phyloP scores from a whole-genome alignment of 73 alveolate genomes.

The Paramecium primaurelia region DNA sequence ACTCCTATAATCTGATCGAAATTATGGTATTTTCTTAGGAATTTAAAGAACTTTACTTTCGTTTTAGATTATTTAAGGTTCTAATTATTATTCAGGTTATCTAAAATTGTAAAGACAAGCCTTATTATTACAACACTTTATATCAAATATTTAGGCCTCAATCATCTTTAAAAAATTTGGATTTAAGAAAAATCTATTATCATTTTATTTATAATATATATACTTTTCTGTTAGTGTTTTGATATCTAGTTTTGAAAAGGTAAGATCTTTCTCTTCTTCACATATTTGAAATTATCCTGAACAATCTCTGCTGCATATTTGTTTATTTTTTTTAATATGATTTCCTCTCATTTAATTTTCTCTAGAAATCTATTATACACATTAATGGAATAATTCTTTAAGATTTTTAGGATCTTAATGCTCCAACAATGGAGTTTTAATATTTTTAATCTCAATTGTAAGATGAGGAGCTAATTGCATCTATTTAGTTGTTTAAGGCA shows the following conservation, averaged over 20 bases:
- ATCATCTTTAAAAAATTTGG: background rate
- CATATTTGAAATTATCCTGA: background rate
- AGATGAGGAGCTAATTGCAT: background rate
- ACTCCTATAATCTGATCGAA: background rate
- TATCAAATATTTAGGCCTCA: constrained; percentile 6
- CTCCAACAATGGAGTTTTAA: constrained; percentile 2
- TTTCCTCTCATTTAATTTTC: background rate
- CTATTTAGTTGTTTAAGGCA: background rate
- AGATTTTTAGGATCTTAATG: background rate
- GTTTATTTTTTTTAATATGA: background rate
- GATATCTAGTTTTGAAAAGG: background rate
- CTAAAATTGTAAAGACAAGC: background rate
- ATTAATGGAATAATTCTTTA: background rate
- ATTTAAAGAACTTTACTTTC: background rate
- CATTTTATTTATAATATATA: background rate
- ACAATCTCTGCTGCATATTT: background rate
- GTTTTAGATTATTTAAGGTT: background rate
- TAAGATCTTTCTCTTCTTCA: background rate
- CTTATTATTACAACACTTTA: constrained; percentile 20
- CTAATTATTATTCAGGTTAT: background rate
- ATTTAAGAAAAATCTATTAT: background rate
- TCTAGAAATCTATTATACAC: background rate
- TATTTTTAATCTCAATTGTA: background rate
- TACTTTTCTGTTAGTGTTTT: constrained; percentile 15
- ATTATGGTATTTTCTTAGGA: background rate